Evolutionary conservation across 441 rosid species (phyloP).

Genomic region (Melastoma candidum): DNA sequence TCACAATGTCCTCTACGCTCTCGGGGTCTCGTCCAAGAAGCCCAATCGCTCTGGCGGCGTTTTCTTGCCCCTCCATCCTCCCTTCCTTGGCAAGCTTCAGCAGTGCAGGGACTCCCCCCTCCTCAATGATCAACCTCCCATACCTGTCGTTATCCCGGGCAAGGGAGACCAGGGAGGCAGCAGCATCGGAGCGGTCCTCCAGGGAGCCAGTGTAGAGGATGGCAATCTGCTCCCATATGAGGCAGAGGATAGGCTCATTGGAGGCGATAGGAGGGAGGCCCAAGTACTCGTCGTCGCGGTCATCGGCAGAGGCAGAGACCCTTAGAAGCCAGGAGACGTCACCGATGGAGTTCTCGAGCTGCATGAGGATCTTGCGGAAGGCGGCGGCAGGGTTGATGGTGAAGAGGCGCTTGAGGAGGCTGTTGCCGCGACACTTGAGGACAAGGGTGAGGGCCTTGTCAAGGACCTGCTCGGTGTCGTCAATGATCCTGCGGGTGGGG

Average conservation of each 20-base stretch:
- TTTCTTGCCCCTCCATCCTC: conserved; percentile 70
- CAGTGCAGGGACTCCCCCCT: conserved; percentile 82
- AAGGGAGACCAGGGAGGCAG: conserved; percentile 12
- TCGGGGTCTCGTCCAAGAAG: conserved; percentile 74
- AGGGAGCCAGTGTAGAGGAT: conserved; percentile 10
- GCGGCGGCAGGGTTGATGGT: conserved; percentile 16
- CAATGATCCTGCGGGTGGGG: conserved; percentile 11
- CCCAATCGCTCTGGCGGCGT: conserved; percentile 78
- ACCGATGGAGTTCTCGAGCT: conserved; percentile 13
- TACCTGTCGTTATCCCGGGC: conserved; percentile 17
- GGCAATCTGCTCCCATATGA: conserved; percentile 18
- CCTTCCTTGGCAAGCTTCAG: conserved; percentile 78
- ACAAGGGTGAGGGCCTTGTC: conserved; percentile 11
- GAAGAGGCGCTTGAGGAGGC: conserved; percentile 14
- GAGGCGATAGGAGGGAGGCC: conserved; percentile 10
- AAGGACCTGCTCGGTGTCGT: conserved; percentile 10
- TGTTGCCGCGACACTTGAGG: conserved; percentile 13
- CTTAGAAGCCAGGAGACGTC: conserved; percentile 12
- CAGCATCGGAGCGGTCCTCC: conserved; percentile 12
- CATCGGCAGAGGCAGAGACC: conserved; percentile 6
- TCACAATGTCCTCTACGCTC: conserved; percentile 62
- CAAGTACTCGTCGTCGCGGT: conserved; percentile 5
- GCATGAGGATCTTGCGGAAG: conserved; percentile 11
- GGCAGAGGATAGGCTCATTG: conserved; percentile 15
- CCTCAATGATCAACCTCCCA: conserved; percentile 54